phyloP scores from a whole-genome alignment of 176 grass and related monocot species.

The Dendrocalamus sinicus region DNA sequence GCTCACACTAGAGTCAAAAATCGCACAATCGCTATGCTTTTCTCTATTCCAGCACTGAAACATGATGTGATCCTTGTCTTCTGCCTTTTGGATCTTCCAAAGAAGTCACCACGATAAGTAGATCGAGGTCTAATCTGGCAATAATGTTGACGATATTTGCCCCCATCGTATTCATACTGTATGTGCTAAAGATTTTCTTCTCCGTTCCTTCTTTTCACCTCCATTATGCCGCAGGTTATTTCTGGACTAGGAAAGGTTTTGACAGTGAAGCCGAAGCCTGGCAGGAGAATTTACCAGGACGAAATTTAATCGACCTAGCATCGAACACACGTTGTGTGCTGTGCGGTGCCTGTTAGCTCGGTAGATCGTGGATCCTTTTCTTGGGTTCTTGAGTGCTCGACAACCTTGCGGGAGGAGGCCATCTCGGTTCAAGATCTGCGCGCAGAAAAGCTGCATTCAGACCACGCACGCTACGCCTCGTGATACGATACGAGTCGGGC shows the following conservation, averaged over 20 bases:
- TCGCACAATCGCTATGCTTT: background rate
- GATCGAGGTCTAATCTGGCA: background rate
- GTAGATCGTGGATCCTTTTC: no score
- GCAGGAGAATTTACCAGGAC: background rate
- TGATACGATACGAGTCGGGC: no score
- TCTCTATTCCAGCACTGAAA: background rate
- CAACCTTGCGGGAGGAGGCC: no score
- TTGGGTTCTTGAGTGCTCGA: no score
- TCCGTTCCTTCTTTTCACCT: background rate
- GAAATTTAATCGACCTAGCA: background rate
- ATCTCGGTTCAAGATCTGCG: no score
- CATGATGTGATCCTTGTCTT: background rate
- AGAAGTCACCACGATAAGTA: background rate
- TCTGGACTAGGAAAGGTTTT: background rate
- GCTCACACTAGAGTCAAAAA: no score
- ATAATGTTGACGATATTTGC: background rate
- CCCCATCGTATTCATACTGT: background rate
- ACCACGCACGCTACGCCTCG: no score
- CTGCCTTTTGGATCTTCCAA: background rate
- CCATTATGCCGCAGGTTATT: background rate
- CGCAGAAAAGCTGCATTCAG: no score
- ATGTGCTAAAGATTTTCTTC: background rate
- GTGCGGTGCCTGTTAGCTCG: no score
- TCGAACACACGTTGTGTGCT: background rate
- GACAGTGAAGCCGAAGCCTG: background rate